phyloP scores from a whole-genome alignment of 192 early-diverging fungal species.

The Coemansia sp. region DNA sequence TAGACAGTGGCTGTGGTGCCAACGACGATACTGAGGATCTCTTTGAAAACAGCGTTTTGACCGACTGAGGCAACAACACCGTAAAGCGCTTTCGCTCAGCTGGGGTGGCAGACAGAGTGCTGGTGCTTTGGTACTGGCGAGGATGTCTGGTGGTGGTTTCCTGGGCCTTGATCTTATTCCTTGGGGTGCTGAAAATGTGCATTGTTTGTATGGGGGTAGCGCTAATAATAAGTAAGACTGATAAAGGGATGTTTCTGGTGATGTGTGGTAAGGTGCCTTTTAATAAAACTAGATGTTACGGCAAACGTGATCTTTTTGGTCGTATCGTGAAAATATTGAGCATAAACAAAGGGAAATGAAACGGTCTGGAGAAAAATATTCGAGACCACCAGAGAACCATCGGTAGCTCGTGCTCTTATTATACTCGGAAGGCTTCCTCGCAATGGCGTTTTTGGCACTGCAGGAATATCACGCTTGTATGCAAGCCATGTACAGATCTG shows the following conservation, averaged over 20 bases:
- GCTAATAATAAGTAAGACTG: no score
- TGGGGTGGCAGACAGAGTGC: slow-evolving; percentile 1
- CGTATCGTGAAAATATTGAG: no score
- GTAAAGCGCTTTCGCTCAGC: slow-evolving; percentile 27
- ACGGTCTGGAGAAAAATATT: not conserved
- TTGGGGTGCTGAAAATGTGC: slow-evolving; percentile 27
- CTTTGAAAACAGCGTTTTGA: slow-evolving; percentile 41
- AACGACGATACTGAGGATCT: not conserved
- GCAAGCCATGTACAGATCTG: not conserved
- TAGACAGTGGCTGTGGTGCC: not conserved
- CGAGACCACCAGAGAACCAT: not conserved
- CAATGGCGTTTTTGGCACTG: slow-evolving; percentile 1
- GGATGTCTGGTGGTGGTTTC: slow-evolving; percentile 2
- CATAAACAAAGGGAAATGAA: not conserved
- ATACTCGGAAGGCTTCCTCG: not conserved
- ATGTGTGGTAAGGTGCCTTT: no score
- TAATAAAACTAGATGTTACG: not conserved
- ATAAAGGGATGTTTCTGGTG: no score
- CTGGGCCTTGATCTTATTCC: slow-evolving; percentile 17
- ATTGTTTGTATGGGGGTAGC: slow-evolving; percentile 16
- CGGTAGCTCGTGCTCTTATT: slow-evolving; percentile 1
- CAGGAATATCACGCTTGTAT: slow-evolving; percentile 7
- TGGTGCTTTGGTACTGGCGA: slow-evolving; percentile 4
- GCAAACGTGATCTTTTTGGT: not conserved
- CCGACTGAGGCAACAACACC: slow-evolving; percentile 25